phyloP scores from a whole-genome alignment of 2,329 filamentous ascomycete genomes.

The Fusarium tanahbumbuense region DNA sequence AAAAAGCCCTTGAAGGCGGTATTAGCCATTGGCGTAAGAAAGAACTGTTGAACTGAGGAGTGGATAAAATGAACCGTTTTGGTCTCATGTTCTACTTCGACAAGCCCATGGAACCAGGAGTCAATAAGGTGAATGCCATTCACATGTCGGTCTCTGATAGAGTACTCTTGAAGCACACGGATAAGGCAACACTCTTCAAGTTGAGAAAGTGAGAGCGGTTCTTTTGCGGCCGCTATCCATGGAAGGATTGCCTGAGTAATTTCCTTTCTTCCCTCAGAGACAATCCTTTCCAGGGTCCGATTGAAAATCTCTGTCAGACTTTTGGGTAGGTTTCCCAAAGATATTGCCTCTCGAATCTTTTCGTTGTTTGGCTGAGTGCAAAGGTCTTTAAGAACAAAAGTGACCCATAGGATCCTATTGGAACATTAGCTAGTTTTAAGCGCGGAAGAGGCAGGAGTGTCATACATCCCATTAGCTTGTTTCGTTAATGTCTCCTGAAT shows the following conservation, averaged over 20 bases:
- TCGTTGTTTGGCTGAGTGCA: not conserved
- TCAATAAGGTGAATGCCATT: not conserved
- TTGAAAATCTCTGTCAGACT: fast-evolving
- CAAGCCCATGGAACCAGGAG: not conserved
- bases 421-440: fast-evolving
- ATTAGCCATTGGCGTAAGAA: fast-evolving
- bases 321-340: fast-evolving
- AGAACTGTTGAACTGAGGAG: not conserved
- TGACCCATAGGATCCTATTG: not conserved
- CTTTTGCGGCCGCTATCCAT: not conserved
- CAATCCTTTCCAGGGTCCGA: fast-evolving
- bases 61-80: not conserved
- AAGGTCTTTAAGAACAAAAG: not conserved
- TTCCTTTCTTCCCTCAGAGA: fast-evolving
- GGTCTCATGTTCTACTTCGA: not conserved
- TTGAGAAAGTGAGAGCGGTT: not conserved
- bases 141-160: fast-evolving
- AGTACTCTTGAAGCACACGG: not conserved
- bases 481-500: fast-evolving
- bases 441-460: fast-evolving
- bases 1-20: fast-evolving
- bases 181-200: not conserved
- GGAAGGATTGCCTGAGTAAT: not conserved
- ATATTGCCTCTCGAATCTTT: not conserved
- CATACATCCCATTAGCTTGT: not conserved